Evolutionary conservation across 2,329 filamentous ascomycete genomes (phyloP), one percentile per base, ranked within the genome.

Genomic region (Periconia digitata): DNA sequence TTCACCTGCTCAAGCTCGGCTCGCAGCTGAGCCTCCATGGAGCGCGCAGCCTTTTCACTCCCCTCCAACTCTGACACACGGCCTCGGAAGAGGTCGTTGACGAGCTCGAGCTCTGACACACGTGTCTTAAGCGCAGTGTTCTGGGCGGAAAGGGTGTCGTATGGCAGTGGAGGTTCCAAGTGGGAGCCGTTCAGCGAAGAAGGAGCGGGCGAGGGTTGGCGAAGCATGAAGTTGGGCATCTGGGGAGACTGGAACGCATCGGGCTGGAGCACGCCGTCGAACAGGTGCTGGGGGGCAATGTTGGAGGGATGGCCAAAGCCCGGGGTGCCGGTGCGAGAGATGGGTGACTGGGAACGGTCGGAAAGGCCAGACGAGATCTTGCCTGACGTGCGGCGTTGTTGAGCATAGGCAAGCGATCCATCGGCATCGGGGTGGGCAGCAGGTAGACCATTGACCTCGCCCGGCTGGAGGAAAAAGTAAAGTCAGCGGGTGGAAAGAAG

Each of bases 41-140:
- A 81, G 7, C 79, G 76, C 37, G 85, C 78, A 49, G 84, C 80
- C 40, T 82, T 82, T 66, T 92, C 89, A 63, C 87, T 87, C 58
- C 85, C 83, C 67, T 95, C 90, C 12, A 94, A 78, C 66, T 94
- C 80, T 67, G 85, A 72, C 35, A 96, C 84, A 10, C 76, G 74
- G 51, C 87, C 85, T 39, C 77, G 75, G 69, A 87, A 89, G 17
- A 89, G 73, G 45, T 85, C 81, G 63, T 85, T 96, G 76, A 99
- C 96, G 44, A 99, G 83, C 69, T 99, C 94, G 20, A 99, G 81
- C 71, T 99, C 94, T 60, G 87, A 94, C 27, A 99, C 92, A 36
- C 94, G 86, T 0, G 94, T 99, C 75, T 95, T 95, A n/a, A 97
- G 79, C 43, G 85, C 87, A 5, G 89, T 89, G 70, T 95, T 96